Evolutionary conservation across 148 eudicot genomes (phyloP).

Genomic region (Chenopodium album): DNA sequence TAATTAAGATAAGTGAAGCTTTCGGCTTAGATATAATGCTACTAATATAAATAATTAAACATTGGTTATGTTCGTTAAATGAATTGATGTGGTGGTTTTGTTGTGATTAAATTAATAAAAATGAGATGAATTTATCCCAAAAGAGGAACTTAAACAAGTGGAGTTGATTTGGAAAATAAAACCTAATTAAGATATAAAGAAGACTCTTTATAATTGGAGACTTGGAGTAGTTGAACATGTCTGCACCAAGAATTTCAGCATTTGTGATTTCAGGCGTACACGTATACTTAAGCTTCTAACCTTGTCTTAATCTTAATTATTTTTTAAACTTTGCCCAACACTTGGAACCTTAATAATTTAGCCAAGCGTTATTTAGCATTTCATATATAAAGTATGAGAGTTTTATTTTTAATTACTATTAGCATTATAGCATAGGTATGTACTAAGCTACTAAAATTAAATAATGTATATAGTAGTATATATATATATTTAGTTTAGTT

Average conservation of each 20-base stretch:
- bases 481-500: too few relatives aligned
- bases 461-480: too few relatives aligned
- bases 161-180: not conserved
- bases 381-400: too few relatives aligned
- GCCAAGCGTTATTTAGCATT: too few relatives aligned
- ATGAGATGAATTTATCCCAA: not conserved
- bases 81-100: not conserved
- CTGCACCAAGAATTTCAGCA: not conserved
- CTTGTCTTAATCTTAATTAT: not conserved
- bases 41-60: not conserved
- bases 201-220: not conserved
- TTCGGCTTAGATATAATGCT: not conserved
- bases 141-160: not conserved
- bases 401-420: too few relatives aligned
- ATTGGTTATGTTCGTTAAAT: not conserved
- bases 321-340: not conserved
- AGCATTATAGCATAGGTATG: too few relatives aligned
- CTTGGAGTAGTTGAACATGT: not conserved
- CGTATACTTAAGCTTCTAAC: not conserved
- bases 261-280: not conserved
- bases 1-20: not conserved
- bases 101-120: not conserved
- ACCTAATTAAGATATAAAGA: not conserved
- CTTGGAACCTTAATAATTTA: too few relatives aligned
- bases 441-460: too few relatives aligned